Evolutionary conservation across 352 stramenopile species (phyloP), one percentile per base, ranked within the genome.

Genomic region (Pythium sp.): DNA sequence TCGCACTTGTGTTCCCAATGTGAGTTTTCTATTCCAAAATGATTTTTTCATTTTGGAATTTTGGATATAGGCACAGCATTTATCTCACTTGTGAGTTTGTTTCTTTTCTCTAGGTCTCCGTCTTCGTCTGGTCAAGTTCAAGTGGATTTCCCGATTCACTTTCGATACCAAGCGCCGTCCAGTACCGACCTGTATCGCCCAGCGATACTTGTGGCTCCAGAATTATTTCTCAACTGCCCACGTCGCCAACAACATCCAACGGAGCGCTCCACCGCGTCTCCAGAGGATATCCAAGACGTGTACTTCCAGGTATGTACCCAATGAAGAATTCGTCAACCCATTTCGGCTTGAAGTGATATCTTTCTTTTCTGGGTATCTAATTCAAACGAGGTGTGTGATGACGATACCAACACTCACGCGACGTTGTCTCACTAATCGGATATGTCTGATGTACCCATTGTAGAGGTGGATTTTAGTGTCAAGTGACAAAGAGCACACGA

Each of bases 161-260:
- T 90, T 43, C 76, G 81, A 18, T 90, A 90, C 51, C 80, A 90
- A 78, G 74, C 78, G 4, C 80, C 81, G 12, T 86, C 81, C 11
- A 60, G 73, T 46, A 75, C 22, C 2, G 65, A 78, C 20, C 32
- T 75, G 32, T 86, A 84, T 55, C 78, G 80, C 4, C 26, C 58
- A 58, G 78, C 78, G 24, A 74, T 54, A 6, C 43, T 90, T n/a
- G 62, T 87, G 30, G 64, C 78, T 26, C 81, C 81, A 22, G 76
- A 88, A 11, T 34, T 85, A 0, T 84, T 88, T 20, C 18, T 90
- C 22, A 74, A 71, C 41, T 87, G 75, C 20, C 62, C 49, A 32
- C 8, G 20, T 28, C 24, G 15, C 8, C 56, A 38, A 32, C 9
- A 32, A 28, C 9, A 60, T 20, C 18, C 30, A 28, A 60, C 28